Evolutionary conservation across 352 stramenopile genomes (phyloP), one percentile per base, ranked within the genome.

Genomic region (Phytophthora fragariae): DNA sequence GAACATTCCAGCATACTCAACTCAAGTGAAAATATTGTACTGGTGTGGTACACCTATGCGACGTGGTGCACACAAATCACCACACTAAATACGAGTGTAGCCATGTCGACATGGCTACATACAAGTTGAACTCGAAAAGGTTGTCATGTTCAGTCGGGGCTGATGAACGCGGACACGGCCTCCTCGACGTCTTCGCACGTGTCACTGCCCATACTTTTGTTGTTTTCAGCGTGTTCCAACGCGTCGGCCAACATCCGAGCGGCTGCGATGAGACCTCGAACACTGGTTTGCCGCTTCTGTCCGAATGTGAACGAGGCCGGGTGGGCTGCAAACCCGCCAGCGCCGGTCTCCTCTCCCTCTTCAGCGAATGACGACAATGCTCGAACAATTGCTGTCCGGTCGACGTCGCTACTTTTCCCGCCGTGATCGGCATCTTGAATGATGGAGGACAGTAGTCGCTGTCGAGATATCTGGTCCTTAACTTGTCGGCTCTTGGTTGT

Each of bases 371-470:
- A 79, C 3, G 72, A 71, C 41, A 91, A 65, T 15, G 78, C 76
- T 5, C 65, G 64, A 15, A 73, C 68, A 52, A 88, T 70, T 6
- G 70, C 70, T 1, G 62, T 74, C 7, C 76, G 76, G 17, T 88
- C 76, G 2, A 44, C 19, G 7, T 81, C 63, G 41, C 27, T 73
- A 15, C 65, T 58, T 10, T 79, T 68, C 17, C 24, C 53, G 14
- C 73, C 65, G 17, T 81, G 58, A 33, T 91, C 78, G 31, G 77
- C 77, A 29, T 91, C 84, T 39, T 90, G 82, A 7, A 91, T 81
- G 21, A 90, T 79, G 10, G 84, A 74, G 17, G 87, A 85, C 24
- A 91, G 63, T 41, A 91, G 74, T 27, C 87, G 79, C 24, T 90
- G 75, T 0, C 84, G 76, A 33, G 81, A 74, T 12, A 85, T 69